Evolutionary conservation across 192 early-diverging fungal genomes (phyloP), one percentile per base, ranked within the genome.

Genomic region (Coemansia erecta): DNA sequence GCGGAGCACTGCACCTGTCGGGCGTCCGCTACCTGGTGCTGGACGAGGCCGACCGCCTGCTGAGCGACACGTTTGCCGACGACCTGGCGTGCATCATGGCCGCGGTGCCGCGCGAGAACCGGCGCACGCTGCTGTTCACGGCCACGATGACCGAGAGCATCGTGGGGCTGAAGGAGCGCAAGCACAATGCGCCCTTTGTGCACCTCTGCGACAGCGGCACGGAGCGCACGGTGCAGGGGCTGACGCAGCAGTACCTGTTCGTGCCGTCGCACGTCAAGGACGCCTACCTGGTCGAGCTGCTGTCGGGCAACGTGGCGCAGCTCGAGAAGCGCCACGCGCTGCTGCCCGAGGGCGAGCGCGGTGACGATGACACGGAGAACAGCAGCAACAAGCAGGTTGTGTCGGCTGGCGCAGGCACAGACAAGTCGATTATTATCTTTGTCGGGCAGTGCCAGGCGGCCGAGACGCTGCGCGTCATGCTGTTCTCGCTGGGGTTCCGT

Each of bases 101-200:
- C 21, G 65, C 69, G 3, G 56, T 98, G 11, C 95, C 98, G 10
- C 35, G 35, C 3, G 76, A 84, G 47, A 84, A 89, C 49, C 84
- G 98, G 0, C 95, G 98, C 62, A 98, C 96, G 0, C 73, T 99
- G 19, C 63, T 99, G 54, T 99, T 97, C 69, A 94, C 94, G 10
- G 98, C 98, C 19, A 99, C 98, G 12, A 93, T 98, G 89, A 94
- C 96, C 4, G 82, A 87, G 11, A 88, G 85, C 35, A 97, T 99
- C 40, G 70, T 96, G 56, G 84, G 82, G 14, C 71, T 97, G 4
- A 72, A 69, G 18, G 73, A 87, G 26, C 56, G 75, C 35, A 37
- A 37, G 10, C 35, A 37, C 35, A 37, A 37, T 3, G 8, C 3
- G 39, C 77, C 70, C 23, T 81, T 81, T 56, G 71, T 74, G 17